These are phyloP conservation scores for Phytophthora sansomeana DNA, from an alignment of 352 stramenopile species.

Conservation along the genomic window DNA sequence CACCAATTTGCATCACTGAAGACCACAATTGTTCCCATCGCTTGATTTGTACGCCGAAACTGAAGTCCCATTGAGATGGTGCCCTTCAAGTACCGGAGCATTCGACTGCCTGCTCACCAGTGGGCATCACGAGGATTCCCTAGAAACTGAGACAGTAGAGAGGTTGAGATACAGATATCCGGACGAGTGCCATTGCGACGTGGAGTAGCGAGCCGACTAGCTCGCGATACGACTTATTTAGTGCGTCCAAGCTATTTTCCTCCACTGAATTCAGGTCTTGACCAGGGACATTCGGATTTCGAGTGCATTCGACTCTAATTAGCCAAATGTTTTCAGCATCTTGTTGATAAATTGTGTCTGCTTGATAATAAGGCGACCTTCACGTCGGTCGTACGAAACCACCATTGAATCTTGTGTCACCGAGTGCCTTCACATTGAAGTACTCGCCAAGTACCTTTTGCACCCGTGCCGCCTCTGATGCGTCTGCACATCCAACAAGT, in stretches of 20 bases:
- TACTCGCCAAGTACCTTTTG: not conserved
- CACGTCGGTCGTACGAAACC: not conserved
- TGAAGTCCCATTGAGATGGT: no score
- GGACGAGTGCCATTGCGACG: constrained; percentile 33
- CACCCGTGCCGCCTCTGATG: not conserved
- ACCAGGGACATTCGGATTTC: constrained; percentile 6
- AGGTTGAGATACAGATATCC: constrained; percentile 19
- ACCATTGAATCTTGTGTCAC: constrained; percentile 2
- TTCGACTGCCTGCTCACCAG: not conserved
- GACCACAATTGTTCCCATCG: no score
- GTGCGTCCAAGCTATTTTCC: not conserved
- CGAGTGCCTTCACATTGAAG: constrained; percentile 28
- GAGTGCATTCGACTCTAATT: constrained; percentile 3
- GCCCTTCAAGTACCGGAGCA: no score
- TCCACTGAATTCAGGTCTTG: constrained; percentile 9
- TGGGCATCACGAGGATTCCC: constrained; percentile 1
- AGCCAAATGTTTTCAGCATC: not conserved
- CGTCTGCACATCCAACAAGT: constrained; percentile 2
- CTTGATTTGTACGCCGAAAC: not conserved
- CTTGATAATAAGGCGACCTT: not conserved
- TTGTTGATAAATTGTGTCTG: constrained; percentile 1
- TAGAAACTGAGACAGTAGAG: no score
- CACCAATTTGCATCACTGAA: not conserved
- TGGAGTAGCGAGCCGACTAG: constrained; percentile 27
- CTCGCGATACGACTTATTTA: constrained; percentile 15